phyloP scores from a whole-genome alignment of 2,329 filamentous ascomycete genomes.

The Tolypocladium tundrense region DNA sequence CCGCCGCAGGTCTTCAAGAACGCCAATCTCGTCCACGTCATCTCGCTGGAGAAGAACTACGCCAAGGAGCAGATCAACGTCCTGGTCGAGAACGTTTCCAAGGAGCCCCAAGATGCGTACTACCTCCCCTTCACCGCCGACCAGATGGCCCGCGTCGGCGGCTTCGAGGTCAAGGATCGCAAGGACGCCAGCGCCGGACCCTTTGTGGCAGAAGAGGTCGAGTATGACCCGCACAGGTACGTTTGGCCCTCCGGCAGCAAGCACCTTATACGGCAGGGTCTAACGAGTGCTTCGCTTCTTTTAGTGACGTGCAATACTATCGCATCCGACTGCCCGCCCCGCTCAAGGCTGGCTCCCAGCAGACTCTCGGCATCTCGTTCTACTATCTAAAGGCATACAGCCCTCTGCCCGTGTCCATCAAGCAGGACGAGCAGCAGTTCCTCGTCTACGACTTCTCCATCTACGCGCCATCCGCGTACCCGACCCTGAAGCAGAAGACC shows the following conservation, averaged over 20 bases:
- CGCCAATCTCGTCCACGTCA: conserved; percentile 76
- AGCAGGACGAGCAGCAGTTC: conserved; percentile 80
- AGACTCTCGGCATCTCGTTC: conserved; percentile 82
- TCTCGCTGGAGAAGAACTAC: conserved; percentile 90
- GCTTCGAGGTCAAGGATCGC: conserved; percentile 86
- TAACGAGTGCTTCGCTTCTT: not conserved
- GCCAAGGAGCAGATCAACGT: conserved; percentile 86
- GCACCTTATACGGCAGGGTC: not conserved
- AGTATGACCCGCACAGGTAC: conserved; percentile 50
- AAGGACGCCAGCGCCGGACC: conserved; percentile 59
- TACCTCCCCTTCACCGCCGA: conserved; percentile 76
- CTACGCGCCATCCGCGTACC: conserved; percentile 75
- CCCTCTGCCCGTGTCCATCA: conserved; percentile 71
- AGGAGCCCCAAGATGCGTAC: conserved; percentile 76
- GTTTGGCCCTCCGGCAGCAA: conserved; percentile 7
- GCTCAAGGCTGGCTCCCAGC: conserved; percentile 64
- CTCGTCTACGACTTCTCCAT: conserved; percentile 78
- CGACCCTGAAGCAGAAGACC: conserved; percentile 88
- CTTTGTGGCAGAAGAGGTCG: conserved; percentile 61
- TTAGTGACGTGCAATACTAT: conserved; percentile 70
- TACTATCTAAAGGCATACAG: conserved; percentile 67
- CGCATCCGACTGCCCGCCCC: conserved; percentile 68
- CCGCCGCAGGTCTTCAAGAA: conserved; percentile 92
- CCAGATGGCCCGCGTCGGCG: conserved; percentile 68
- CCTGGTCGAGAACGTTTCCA: conserved; percentile 80